Conservation (phyloP, 192 early-diverging fungal species). For the Helicostylum pulchrum region DNA sequence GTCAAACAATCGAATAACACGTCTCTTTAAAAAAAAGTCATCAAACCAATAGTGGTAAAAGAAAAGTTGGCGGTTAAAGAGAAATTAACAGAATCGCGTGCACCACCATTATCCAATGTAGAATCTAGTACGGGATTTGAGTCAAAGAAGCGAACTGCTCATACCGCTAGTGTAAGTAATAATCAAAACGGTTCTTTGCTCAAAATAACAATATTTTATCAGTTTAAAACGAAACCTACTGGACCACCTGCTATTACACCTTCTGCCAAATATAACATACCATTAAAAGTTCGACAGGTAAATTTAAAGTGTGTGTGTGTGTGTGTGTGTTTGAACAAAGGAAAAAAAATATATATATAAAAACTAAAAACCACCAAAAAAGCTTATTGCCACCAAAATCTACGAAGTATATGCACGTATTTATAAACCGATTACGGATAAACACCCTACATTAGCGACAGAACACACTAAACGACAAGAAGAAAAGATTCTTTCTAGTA, state of each 20-base stretch:
- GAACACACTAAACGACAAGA: conserved; percentile 55
- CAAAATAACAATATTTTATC: neutral
- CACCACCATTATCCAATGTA: neutral
- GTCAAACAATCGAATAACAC: no score
- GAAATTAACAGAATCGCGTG: neutral
- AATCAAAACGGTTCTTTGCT: neutral
- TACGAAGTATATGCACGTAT: conserved; percentile 59
- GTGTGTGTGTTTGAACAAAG: no score
- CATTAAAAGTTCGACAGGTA: conserved; percentile 44
- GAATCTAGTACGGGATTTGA: conserved; percentile 4
- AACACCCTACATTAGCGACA: conserved; percentile 38
- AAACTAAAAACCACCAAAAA: no score
- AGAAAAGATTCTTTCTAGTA: conserved; percentile 29
- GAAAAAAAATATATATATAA: neutral
- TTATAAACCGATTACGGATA: conserved; percentile 37
- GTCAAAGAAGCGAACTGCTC: conserved; percentile 1
- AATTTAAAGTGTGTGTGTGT: no score
- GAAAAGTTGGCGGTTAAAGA: neutral
- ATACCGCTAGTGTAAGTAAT: conserved; percentile 5
- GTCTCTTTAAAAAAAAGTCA: neutral
- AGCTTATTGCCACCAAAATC: conserved; percentile 36
- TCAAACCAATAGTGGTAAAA: neutral
- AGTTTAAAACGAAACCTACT: conserved; percentile 10
- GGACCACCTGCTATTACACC: conserved; percentile 43
- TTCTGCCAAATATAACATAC: conserved; percentile 36